Conservation (phyloP, 1,139 yeast genomes). For the Geotrichum carabidarum region DNA sequence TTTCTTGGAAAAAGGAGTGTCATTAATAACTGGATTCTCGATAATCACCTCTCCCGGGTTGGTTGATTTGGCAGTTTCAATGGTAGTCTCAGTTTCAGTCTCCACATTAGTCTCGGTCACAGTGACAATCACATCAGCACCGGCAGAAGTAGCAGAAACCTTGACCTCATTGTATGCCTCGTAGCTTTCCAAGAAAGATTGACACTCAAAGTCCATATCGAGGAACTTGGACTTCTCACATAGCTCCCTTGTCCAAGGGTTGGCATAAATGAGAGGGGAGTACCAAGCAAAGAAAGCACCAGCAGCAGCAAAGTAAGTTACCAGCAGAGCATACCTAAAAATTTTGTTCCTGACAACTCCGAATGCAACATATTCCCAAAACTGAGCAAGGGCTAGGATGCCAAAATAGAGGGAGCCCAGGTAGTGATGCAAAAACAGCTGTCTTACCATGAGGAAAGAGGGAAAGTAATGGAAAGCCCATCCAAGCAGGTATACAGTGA, state of each 20-base stretch:
- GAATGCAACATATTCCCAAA: slow-evolving; percentile 56
- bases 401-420: slow-evolving; percentile 89
- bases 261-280: slow-evolving; percentile 72
- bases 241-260: slow-evolving; percentile 66
- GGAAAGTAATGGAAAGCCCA: slow-evolving; percentile 85
- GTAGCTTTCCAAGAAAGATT: slow-evolving; percentile 43
- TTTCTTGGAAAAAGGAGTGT: background rate
- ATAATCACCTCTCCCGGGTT: background rate
- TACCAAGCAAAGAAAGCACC: slow-evolving; percentile 56
- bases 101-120: slow-evolving; percentile 1
- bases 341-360: slow-evolving; percentile 43
- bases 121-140: slow-evolving; percentile 2
- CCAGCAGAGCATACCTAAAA: slow-evolving; percentile 44
- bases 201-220: slow-evolving; percentile 79
- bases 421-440: slow-evolving; percentile 87
- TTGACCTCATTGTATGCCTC: slow-evolving; percentile 16
- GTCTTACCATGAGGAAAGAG: slow-evolving; percentile 90
- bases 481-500: slow-evolving; percentile 64
- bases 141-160: background rate
- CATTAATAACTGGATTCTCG: background rate
- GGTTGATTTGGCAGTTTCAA: background rate
- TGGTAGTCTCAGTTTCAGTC: background rate
- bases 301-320: slow-evolving; percentile 47
- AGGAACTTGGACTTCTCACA: slow-evolving; percentile 62
- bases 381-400: slow-evolving; percentile 75